Evolutionary conservation across 2,329 filamentous ascomycete genomes (phyloP).

Genomic region (Cylindrodendrum hubeiense): DNA sequence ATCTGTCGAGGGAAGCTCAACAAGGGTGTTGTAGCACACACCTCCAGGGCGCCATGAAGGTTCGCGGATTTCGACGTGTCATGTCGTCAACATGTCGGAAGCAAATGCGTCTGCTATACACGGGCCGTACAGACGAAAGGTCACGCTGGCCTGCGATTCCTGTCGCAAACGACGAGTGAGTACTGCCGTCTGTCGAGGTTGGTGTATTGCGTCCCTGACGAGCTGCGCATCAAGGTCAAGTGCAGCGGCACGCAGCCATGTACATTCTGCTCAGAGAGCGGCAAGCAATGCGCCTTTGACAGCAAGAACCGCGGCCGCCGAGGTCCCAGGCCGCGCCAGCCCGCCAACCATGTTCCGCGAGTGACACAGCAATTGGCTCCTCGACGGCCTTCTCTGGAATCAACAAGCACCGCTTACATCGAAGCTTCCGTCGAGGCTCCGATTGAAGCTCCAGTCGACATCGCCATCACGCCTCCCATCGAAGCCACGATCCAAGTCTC

Average conservation of each 20-base stretch:
- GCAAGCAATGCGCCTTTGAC: slow-evolving; percentile 11
- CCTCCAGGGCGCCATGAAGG: neutral
- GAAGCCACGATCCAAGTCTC: neutral
- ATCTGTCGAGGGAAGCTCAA: neutral
- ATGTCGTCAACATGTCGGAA: slow-evolving; percentile 12
- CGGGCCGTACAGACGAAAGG: slow-evolving; percentile 21
- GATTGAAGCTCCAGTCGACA: neutral
- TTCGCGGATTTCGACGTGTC: neutral
- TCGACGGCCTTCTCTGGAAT: neutral
- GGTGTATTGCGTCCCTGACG: neutral
- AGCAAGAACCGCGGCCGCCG: slow-evolving; percentile 12
- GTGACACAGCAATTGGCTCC: slow-evolving; percentile 8
- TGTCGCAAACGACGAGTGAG: slow-evolving; percentile 27
- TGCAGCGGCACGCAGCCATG: slow-evolving; percentile 21
- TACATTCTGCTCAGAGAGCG: slow-evolving; percentile 10
- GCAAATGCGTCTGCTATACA: slow-evolving; percentile 12
- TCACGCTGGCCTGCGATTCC: slow-evolving; percentile 24
- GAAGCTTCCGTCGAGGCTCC: neutral
- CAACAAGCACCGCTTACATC: neutral
- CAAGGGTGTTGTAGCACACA: neutral
- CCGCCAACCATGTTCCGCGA: neutral
- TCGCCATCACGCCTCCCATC: neutral
- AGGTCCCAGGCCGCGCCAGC: slow-evolving; percentile 7
- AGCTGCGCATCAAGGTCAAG: slow-evolving; percentile 7
- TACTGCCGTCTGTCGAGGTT: neutral